Conservation (phyloP, 768 basidiomycete species). For the Symmetrospora coprosmae region DNA sequence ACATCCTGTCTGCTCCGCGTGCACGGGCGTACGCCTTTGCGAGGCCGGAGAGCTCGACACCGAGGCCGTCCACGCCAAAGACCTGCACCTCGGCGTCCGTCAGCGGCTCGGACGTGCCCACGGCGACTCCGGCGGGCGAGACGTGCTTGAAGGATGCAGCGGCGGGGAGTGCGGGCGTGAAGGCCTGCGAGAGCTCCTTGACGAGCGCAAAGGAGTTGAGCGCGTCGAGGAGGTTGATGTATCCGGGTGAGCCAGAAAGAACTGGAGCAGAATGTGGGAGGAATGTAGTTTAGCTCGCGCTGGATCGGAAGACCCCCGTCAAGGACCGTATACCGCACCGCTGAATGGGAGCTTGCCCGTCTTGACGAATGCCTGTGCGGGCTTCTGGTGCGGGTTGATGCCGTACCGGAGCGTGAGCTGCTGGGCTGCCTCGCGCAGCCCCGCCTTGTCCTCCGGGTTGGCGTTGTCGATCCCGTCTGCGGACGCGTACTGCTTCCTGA, state of each 20-base stretch:
- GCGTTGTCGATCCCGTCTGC: slow-evolving; percentile 44
- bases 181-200: slow-evolving; percentile 74
- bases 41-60: slow-evolving; percentile 71
- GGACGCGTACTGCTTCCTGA: slow-evolving; percentile 85
- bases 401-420: slow-evolving; percentile 79
- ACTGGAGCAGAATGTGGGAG: slow-evolving; percentile 49
- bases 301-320: not conserved
- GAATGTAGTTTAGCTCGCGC: not conserved
- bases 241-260: slow-evolving; percentile 84
- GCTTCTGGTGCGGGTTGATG: slow-evolving; percentile 96
- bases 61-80: slow-evolving; percentile 89
- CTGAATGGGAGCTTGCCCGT: slow-evolving; percentile 85
- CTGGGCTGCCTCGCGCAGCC: slow-evolving; percentile 51
- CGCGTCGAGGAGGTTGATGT: slow-evolving; percentile 95
- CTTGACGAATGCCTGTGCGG: slow-evolving; percentile 86
- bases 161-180: slow-evolving; percentile 59
- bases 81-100: slow-evolving; percentile 76
- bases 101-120: slow-evolving; percentile 56
- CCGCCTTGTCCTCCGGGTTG: slow-evolving; percentile 49
- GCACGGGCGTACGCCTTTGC: slow-evolving; percentile 92
- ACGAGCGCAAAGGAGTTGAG: slow-evolving; percentile 94
- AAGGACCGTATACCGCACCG: slow-evolving; percentile 43
- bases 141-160: slow-evolving; percentile 99
- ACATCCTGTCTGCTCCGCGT: slow-evolving; percentile 96
- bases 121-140: slow-evolving; percentile 91